Percentiles rank a stretch among this genome's conserved stretches.
Conservation (phyloP, 2,329 filamentous ascomycete genomes). For the Hypomyces perniciosus region DNA sequence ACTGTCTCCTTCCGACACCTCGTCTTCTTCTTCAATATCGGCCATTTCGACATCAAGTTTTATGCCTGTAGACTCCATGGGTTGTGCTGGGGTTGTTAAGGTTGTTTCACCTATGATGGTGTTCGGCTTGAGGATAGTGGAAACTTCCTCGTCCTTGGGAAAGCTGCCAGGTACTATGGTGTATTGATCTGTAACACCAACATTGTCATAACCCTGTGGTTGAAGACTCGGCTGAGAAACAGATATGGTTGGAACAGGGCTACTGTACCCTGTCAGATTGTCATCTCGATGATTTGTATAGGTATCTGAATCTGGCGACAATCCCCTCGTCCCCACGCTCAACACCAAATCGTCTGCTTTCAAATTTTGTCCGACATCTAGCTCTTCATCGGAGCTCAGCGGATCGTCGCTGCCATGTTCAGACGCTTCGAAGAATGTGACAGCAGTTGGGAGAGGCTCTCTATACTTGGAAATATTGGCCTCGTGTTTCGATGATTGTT, state of each 20-base stretch:
- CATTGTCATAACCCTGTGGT: slow-evolving; percentile 11
- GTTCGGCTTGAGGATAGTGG: background rate
- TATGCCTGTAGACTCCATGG: slow-evolving; percentile 16
- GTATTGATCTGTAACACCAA: background rate
- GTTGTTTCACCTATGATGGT: background rate
- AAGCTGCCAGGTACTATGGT: slow-evolving; percentile 54
- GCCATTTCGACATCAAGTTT: slow-evolving; percentile 23
- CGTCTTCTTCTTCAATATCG: slow-evolving; percentile 35
- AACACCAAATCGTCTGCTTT: too few species aligned
- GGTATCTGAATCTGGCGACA: too few species aligned
- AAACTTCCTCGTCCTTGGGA: slow-evolving; percentile 34
- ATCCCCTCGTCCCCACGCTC: too few species aligned
- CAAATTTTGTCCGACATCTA: background rate
- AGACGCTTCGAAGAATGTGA: slow-evolving; percentile 61
- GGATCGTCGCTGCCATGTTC: slow-evolving; percentile 56
- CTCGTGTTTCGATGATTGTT: slow-evolving; percentile 46
- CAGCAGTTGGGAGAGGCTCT: slow-evolving; percentile 64
- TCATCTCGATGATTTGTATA: too few species aligned
- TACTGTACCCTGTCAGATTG: too few species aligned
- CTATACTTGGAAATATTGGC: slow-evolving; percentile 53
- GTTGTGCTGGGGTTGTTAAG: slow-evolving; percentile 11
- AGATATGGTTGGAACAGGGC: slow-evolving; percentile 37
- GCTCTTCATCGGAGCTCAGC: slow-evolving; percentile 28
- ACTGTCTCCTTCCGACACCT: slow-evolving; percentile 46
- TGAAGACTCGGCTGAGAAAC: slow-evolving; percentile 40